A percentile compares a stretch with the other conserved stretches of the same genome.
Evolutionary conservation across 1,284 basidiomycete genomes (phyloP).

Genomic region (Agaricales sp.): DNA sequence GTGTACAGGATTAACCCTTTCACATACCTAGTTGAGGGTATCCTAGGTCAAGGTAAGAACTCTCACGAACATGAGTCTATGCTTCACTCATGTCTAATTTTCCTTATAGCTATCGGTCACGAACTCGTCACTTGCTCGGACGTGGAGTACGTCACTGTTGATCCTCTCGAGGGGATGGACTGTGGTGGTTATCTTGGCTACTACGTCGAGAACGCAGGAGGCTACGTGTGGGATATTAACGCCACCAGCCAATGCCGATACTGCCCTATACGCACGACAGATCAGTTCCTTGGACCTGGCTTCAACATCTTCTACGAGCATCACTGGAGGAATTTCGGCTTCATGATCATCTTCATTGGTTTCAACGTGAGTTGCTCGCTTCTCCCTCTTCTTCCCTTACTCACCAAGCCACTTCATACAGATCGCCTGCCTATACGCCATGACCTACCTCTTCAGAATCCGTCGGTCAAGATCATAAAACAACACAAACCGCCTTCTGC

Average conservation of each 20-base stretch:
- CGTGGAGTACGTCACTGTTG: slow-evolving; percentile 34
- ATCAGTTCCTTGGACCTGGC: slow-evolving; percentile 40
- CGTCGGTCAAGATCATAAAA: background rate
- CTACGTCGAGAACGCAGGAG: slow-evolving; percentile 45
- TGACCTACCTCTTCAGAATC: background rate
- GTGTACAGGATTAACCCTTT: slow-evolving; percentile 51
- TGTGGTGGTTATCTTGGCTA: slow-evolving; percentile 49
- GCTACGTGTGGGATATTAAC: slow-evolving; percentile 56
- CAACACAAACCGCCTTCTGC: no score
- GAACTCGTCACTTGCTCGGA: slow-evolving; percentile 33
- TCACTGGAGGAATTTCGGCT: slow-evolving; percentile 54
- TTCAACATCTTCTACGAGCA: slow-evolving; percentile 49
- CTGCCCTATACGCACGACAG: slow-evolving; percentile 41
- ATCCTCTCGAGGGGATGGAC: slow-evolving; percentile 51
- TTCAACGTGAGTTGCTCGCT: slow-evolving; percentile 41
- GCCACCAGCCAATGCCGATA: slow-evolving; percentile 44
- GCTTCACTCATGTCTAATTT: background rate
- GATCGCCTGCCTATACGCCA: background rate
- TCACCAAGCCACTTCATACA: no score
- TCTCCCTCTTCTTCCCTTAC: no score
- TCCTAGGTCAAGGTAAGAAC: slow-evolving; percentile 25
- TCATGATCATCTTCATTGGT: slow-evolving; percentile 52
- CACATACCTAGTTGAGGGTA: slow-evolving; percentile 37
- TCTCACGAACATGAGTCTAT: background rate
- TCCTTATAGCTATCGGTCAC: slow-evolving; percentile 21